Percentiles rank a stretch among this genome's conserved stretches.
phyloP scores from a whole-genome alignment of 768 basidiomycete species.

The Mycena kentingensis region DNA sequence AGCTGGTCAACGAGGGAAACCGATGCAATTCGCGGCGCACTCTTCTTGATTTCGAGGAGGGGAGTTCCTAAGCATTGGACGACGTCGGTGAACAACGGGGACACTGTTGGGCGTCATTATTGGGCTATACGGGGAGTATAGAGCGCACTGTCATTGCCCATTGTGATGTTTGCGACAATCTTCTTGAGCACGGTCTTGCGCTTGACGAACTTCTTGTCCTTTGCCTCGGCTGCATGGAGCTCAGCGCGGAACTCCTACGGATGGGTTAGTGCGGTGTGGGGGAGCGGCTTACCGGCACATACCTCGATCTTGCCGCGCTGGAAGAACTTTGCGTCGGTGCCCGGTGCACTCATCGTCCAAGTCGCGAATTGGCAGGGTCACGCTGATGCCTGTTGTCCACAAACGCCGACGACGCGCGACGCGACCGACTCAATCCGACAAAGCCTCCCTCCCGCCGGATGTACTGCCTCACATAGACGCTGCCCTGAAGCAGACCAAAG shows the following conservation, averaged over 20 bases:
- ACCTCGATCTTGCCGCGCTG: constrained; percentile 92
- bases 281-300: constrained; percentile 20
- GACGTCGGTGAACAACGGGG: constrained; percentile 91
- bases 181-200: constrained; percentile 95
- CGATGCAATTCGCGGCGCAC: constrained; percentile 47
- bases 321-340: constrained; percentile 92
- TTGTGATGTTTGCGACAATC: constrained; percentile 98
- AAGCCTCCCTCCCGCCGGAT: constrained; percentile 29
- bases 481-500: constrained; percentile 63
- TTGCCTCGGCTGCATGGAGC: constrained; percentile 86
- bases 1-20: constrained; percentile 2
- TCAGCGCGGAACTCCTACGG: constrained; percentile 86
- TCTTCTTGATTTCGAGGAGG: constrained; percentile 98
- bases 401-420: constrained; percentile 8
- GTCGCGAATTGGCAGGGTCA: not conserved
- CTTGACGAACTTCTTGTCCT: constrained; percentile 95
- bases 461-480: constrained; percentile 48
- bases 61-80: constrained; percentile 95
- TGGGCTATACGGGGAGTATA: constrained; percentile 26
- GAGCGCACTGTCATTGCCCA: constrained; percentile 95
- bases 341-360: constrained; percentile 48
- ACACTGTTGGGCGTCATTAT: constrained; percentile 60
- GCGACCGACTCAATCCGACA: constrained; percentile 28
- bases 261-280: not conserved
- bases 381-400: constrained; percentile 3